Evolutionary conservation across 768 basidiomycete species (phyloP).

Genomic region (Termitomyces sp.): DNA sequence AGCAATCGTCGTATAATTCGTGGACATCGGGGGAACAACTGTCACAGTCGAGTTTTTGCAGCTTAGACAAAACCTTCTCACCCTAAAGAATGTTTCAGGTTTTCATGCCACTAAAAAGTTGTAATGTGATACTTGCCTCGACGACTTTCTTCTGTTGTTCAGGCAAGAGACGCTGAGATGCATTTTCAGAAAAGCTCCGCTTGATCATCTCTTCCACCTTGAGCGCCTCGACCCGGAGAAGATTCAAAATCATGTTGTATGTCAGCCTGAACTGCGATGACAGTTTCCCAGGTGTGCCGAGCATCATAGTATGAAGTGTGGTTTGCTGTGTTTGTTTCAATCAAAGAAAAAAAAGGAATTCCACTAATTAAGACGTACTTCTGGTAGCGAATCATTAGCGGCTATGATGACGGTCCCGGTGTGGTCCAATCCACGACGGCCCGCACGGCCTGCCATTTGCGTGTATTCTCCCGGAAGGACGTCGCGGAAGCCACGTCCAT

Average conservation of each 20-base stretch:
- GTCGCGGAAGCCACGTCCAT: slow-evolving; percentile 88
- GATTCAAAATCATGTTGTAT: slow-evolving; percentile 98
- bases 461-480: slow-evolving; percentile 92
- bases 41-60: slow-evolving; percentile 64
- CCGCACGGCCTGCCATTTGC: slow-evolving; percentile 98
- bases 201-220: slow-evolving; percentile 99
- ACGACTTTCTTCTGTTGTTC: slow-evolving; percentile 87
- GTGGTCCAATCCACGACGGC: slow-evolving; percentile 88
- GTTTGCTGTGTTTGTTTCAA: slow-evolving; percentile 46
- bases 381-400: slow-evolving; percentile 78
- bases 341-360: background rate
- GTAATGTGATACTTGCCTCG: slow-evolving; percentile 49
- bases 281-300: slow-evolving; percentile 88
- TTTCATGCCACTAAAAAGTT: background rate
- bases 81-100: slow-evolving; percentile 37
- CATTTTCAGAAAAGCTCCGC: slow-evolving; percentile 96
- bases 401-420: slow-evolving; percentile 96
- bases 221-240: slow-evolving; percentile 92
- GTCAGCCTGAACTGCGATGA: slow-evolving; percentile 96
- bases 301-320: slow-evolving; percentile 81
- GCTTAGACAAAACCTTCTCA: slow-evolving; percentile 57
- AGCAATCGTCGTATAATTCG: slow-evolving; percentile 67
- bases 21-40: slow-evolving; percentile 71
- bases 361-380: slow-evolving; percentile 42
- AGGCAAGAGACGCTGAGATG: slow-evolving; percentile 86